phyloP scores from a whole-genome alignment of 306 rosid genomes.

The Cicer yamashitae region DNA sequence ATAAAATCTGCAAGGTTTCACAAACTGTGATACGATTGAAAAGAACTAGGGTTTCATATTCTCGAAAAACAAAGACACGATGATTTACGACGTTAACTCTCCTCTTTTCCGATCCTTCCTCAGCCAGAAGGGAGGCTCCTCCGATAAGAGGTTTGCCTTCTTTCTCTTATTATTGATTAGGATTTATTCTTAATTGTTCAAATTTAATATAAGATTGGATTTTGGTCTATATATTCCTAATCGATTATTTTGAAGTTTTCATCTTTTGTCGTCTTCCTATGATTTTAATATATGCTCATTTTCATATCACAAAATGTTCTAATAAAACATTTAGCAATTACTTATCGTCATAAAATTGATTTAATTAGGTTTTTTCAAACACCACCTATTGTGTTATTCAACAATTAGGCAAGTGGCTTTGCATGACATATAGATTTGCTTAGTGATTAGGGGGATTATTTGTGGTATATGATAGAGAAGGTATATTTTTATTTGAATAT shows the following conservation, averaged over 20 bases:
- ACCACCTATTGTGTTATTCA: too few species aligned
- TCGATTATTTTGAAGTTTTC: background rate
- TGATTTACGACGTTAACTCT: conserved; percentile 98
- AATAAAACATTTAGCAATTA: too few species aligned
- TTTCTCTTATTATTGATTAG: background rate
- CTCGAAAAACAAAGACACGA: conserved; percentile 35
- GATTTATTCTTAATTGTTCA: background rate
- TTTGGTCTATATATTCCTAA: background rate
- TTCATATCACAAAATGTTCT: background rate
- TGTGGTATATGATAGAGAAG: too few species aligned
- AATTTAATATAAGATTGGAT: background rate
- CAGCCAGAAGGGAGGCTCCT: conserved; percentile 96
- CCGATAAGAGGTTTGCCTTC: conserved; percentile 78
- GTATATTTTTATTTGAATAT: too few species aligned
- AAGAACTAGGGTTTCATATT: conserved; percentile 56
- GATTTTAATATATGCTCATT: background rate
- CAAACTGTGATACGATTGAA: background rate
- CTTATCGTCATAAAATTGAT: too few species aligned
- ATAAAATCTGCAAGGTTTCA: conserved; percentile 15
- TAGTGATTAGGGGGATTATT: too few species aligned
- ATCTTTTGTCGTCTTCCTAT: background rate
- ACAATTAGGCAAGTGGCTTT: too few species aligned
- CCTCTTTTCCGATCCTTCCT: conserved; percentile 98
- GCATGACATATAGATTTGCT: too few species aligned
- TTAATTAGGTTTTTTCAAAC: too few species aligned